Base-by-base conservation (phyloP, 805 yeast genomes). In the Pichia sporocuriosa region DNA sequence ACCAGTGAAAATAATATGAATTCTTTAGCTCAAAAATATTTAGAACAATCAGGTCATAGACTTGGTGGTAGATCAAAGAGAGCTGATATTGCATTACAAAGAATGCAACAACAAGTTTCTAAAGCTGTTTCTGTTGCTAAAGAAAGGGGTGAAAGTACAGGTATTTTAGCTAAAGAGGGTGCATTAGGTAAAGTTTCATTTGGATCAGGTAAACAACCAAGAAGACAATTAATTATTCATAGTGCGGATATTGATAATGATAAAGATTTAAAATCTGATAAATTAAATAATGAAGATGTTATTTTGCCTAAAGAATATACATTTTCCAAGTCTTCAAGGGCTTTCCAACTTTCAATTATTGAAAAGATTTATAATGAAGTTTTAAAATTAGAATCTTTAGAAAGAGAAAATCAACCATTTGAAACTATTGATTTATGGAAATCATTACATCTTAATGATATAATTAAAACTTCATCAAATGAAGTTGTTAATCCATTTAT, bases 91-190 rank as follows among this genome's bases (percentile, higher is more conserved):
- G 96, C 96, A 1, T 72, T 89, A 55, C 96, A 86, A 68, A 81
- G 97, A 70, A 86, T 93, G 96, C 97, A 90, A 66, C 96, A 88
- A 61, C 97, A 90, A 67, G 96, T 90, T 40, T 94, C 88, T 57
- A 86, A 84, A 56, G 97, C 97, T 13, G 97, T 90, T 15, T 84
- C 90, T 41, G 90, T 86, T 30, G 98, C 97, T 20, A 85, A 86
- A 59, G 96, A 87, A 55, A 70, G 72, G 49, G 75, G 75, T 37
- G 83, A 86, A 40, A 80, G 80, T 64, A 66, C 73, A 29, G 77
- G 77, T 52, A 77, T 78, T 24, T 69, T 73, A 33, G 68, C 69
- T 37, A 75, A 75, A 55, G 95, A 82, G 56, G 96, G 96, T 54
- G 93, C 95, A 2, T 70, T 90, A 45, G 97, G 97, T 52, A 85